Evolutionary conservation across 768 basidiomycete genomes (phyloP), one percentile per base, ranked within the genome.

Genomic region (Tricholoma sp.): DNA sequence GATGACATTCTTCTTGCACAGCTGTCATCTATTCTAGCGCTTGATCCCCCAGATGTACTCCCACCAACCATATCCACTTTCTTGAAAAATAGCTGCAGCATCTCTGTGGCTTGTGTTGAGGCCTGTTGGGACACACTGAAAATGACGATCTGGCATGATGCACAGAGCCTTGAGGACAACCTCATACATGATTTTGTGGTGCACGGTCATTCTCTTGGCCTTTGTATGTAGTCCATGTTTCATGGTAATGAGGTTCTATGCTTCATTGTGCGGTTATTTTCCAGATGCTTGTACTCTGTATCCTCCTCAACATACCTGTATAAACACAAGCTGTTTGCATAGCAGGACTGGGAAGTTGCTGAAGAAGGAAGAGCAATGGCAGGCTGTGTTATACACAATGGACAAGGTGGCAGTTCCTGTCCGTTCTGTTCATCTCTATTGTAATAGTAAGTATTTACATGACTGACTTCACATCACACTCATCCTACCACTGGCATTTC

Each of bases 1-100:
- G 33, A 54, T 18, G 42, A 54, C 18, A 54, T 54, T 45, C 39
- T 54, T n/a, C 53, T 54, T 45, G 41, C 42, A 45, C 53, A 54
- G 34, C 53, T 29, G 18, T 45, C 53, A 17, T 41, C 39, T 17
- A 7, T 41, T 4, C 8, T 41, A 1, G 39, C n/a, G n/a, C 17
- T 17, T 41, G 39, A 41, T 41, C 15, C 39, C 7, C 42, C 42
- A 3, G 18, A 44, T 20, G 9, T 44, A 20, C 20, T 44, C 9
- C 42, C 18, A 44, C 42, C 42, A 11, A 44, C 20, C 24, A 44
- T 44, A 6, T 5, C 15, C 42, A 12, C 18, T 44, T 44, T 44
- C 39, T 41, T 41, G 39, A 11, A 41, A 24, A 24, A 24, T 24
- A 24, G 24, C 4, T 24, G 24, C 24, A 44, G 42, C 42, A 44